phyloP scores from a whole-genome alignment of 306 rosid genomes.

The Canavalia ensiformis region DNA sequence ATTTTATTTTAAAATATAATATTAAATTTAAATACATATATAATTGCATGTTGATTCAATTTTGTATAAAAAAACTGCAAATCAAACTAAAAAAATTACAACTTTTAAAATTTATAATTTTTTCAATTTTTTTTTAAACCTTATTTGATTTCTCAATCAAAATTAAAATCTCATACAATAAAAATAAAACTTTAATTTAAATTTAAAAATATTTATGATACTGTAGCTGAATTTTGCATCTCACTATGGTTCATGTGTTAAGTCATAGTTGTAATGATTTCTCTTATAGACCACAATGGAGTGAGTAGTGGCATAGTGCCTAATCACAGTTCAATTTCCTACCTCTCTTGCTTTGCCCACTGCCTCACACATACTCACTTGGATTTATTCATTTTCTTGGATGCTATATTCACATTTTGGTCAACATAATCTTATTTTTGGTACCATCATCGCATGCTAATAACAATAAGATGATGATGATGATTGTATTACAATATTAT shows the following conservation, averaged over 20 bases:
- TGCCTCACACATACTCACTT: neutral
- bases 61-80: no score
- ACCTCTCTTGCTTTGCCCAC: neutral
- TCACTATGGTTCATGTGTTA: constrained; percentile 3
- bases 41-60: no score
- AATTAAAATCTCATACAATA: no score
- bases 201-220: no score
- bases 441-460: neutral
- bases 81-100: no score
- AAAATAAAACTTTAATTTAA: no score
- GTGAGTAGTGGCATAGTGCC: constrained; percentile 59
- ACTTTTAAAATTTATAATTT: no score
- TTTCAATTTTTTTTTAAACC: no score
- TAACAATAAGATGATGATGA: neutral
- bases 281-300: neutral
- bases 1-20: no score
- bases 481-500: neutral
- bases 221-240: no score
- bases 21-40: no score
- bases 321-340: constrained; percentile 39
- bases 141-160: no score
- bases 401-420: neutral
- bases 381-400: neutral
- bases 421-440: neutral
- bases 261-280: constrained; percentile 59